These are phyloP conservation scores for Ogataea dorogensis DNA, from an alignment of 805 yeast genomes.

Conservation along the genomic window DNA sequence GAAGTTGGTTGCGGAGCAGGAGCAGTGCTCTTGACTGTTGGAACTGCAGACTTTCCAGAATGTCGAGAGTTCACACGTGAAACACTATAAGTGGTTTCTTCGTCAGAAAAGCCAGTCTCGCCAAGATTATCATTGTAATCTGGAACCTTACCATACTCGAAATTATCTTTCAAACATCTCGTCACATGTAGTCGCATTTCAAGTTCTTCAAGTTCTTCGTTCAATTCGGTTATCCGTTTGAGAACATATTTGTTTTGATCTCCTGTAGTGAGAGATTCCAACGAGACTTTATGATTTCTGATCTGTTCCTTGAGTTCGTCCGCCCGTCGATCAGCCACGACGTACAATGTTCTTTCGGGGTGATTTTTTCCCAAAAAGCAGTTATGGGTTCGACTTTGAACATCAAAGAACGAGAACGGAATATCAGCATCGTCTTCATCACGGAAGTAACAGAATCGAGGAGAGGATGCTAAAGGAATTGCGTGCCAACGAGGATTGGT, in stretches of 20 bases:
- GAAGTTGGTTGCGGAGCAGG: constrained; percentile 34
- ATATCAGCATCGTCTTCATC: constrained; percentile 46
- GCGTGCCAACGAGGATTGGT: constrained; percentile 44
- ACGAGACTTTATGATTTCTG: constrained; percentile 25
- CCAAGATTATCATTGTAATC: constrained; percentile 25
- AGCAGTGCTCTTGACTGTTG: constrained; percentile 14
- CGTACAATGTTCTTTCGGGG: constrained; percentile 55
- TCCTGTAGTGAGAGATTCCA: constrained; percentile 20
- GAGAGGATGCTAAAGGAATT: constrained; percentile 52
- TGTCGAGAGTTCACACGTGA: constrained; percentile 18
- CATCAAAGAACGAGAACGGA: constrained; percentile 53
- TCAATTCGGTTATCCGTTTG: constrained; percentile 24
- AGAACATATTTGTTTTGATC: constrained; percentile 5
- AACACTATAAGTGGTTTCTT: constrained; percentile 18
- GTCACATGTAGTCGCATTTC: constrained; percentile 30
- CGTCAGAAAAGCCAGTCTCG: constrained; percentile 24
- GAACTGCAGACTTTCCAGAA: constrained; percentile 18
- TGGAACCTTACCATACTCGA: constrained; percentile 29
- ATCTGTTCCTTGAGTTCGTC: constrained; percentile 41
- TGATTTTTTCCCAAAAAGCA: constrained; percentile 58
- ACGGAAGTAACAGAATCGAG: constrained; percentile 59
- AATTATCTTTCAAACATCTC: constrained; percentile 23
- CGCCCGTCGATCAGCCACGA: constrained; percentile 41
- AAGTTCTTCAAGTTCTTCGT: constrained; percentile 31
- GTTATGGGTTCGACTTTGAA: constrained; percentile 57